Conservation (phyloP, 2,329 filamentous ascomycete genomes). For the Diaporthe caulivora region DNA sequence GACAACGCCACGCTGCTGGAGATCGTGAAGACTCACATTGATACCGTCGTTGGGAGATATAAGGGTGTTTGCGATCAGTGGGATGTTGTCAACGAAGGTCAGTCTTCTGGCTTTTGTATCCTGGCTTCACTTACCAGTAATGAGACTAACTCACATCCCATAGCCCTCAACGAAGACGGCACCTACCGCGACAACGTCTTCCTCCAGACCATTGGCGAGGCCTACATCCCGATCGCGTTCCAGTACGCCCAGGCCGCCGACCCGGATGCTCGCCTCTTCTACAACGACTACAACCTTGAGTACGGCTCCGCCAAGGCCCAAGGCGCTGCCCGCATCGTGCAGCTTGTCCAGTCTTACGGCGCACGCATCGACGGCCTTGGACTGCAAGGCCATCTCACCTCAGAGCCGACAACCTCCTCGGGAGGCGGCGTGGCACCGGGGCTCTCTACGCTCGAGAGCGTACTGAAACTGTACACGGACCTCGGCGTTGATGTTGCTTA, state of each 20-base stretch:
- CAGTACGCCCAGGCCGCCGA: conserved; percentile 58
- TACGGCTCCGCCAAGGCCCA: conserved; percentile 49
- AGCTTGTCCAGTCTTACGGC: conserved; percentile 48
- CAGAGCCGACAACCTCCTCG: conserved; percentile 53
- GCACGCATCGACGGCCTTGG: conserved; percentile 65
- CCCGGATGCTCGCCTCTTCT: conserved; percentile 63
- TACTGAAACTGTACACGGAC: conserved; percentile 55
- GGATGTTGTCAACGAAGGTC: conserved; percentile 66
- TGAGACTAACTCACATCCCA: background rate
- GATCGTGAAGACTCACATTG: conserved; percentile 66
- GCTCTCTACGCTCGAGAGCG: conserved; percentile 48
- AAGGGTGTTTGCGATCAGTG: conserved; percentile 62
- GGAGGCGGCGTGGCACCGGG: conserved; percentile 42
- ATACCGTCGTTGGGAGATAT: conserved; percentile 58
- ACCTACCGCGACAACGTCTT: conserved; percentile 60
- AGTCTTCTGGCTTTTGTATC: background rate
- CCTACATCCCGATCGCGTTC: conserved; percentile 65
- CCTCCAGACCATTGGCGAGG: conserved; percentile 60
- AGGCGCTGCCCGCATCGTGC: conserved; percentile 49
- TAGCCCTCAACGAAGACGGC: conserved; percentile 61
- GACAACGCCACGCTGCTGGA: conserved; percentile 64
- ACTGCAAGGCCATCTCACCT: conserved; percentile 63
- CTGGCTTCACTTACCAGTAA: background rate
- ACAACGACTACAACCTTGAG: conserved; percentile 68
- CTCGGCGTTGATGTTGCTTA: conserved; percentile 62